Evolutionary conservation across 768 basidiomycete species (phyloP).

Genomic region (Panaeolus papilionaceus): DNA sequence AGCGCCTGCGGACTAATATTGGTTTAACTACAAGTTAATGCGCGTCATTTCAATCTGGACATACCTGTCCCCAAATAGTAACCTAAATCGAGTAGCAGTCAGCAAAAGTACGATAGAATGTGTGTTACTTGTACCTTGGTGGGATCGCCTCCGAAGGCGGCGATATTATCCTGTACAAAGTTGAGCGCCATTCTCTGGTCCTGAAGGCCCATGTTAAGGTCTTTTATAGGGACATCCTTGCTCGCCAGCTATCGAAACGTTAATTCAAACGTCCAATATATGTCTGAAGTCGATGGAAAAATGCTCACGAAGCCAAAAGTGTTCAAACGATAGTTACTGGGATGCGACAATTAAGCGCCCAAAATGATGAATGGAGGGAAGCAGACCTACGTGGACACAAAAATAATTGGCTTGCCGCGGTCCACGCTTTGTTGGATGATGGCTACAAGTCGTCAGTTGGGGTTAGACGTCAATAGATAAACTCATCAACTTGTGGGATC

Average conservation of each 20-base stretch:
- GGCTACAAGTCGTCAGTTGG: conserved; percentile 34
- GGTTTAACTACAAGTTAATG: not conserved
- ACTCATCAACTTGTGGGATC: conserved; percentile 54
- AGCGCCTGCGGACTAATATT: conserved; percentile 50
- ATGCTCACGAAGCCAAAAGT: conserved; percentile 58
- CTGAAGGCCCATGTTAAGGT: conserved; percentile 63
- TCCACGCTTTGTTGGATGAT: conserved; percentile 56
- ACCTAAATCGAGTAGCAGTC: not conserved
- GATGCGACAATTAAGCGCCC: conserved; percentile 7
- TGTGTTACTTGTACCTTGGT: conserved; percentile 43
- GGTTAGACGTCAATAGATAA: not conserved
- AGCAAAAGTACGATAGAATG: not conserved
- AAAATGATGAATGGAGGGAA: not conserved
- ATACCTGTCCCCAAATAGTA: conserved; percentile 60
- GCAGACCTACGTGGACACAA: conserved; percentile 53
- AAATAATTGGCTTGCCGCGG: conserved; percentile 57
- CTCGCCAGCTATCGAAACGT: conserved; percentile 43
- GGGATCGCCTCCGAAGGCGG: conserved; percentile 68
- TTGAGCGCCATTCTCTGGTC: conserved; percentile 65
- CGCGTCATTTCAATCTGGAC: no score
- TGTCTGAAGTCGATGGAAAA: no score
- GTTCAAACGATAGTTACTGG: conserved; percentile 62
- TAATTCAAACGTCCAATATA: conserved; percentile 25
- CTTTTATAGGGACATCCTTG: conserved; percentile 46
- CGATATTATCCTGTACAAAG: conserved; percentile 72